Evolutionary conservation across 83 land plant species (phyloP).

Genomic region (Picea abies): DNA sequence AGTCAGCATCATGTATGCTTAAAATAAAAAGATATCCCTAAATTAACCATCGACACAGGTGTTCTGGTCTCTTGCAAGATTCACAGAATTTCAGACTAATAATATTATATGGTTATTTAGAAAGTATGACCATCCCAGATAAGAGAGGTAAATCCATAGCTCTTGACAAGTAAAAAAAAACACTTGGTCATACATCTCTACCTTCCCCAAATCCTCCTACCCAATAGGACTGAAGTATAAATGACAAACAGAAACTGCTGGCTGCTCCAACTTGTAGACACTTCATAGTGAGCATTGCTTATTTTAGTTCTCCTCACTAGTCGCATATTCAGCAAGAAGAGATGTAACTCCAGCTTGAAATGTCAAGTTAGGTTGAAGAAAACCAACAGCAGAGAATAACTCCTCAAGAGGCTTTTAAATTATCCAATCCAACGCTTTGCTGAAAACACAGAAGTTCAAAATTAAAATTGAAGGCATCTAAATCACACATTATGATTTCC

Average conservation of each 20-base stretch:
- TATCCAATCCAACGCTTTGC: constrained; percentile 15
- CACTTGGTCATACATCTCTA: neutral
- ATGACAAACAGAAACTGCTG: neutral
- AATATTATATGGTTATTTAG: neutral
- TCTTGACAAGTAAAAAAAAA: neutral
- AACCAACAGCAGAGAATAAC: constrained; percentile 1
- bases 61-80: neutral
- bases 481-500: neutral
- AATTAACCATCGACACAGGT: too few species aligned
- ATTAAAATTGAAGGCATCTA: neutral
- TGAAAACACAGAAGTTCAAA: neutral
- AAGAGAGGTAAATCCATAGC: neutral
- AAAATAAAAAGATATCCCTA: too few species aligned
- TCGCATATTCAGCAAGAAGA: neutral
- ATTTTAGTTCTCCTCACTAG: neutral
- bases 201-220: neutral
- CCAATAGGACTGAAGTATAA: neutral
- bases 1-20: too few species aligned
- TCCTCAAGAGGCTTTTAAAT: constrained; percentile 15
- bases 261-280: neutral
- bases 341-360: neutral
- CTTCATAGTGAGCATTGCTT: neutral
- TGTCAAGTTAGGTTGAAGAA: neutral
- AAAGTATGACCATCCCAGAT: neutral
- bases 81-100: neutral